Evolutionary conservation across 2,329 filamentous ascomycete species (phyloP).

Genomic region (Penicillium sp.): DNA sequence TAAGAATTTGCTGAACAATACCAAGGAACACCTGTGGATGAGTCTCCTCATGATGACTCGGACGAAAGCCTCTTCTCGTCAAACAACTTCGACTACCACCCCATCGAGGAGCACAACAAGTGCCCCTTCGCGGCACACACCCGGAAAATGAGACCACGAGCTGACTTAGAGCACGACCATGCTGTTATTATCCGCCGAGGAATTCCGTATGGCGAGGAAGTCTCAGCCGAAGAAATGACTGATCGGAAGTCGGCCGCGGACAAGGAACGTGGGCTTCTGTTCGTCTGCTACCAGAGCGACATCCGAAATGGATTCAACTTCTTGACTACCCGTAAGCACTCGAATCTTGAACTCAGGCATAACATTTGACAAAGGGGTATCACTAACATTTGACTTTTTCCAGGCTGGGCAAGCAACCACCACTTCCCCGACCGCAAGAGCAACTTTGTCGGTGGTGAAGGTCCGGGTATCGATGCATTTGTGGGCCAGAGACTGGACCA

Average conservation of each 20-base stretch:
- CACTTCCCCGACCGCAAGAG: slow-evolving; percentile 19
- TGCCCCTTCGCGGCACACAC: slow-evolving; percentile 50
- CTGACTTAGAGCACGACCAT: slow-evolving; percentile 32
- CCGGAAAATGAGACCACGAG: slow-evolving; percentile 49
- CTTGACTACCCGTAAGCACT: slow-evolving; percentile 22
- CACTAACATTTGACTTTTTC: neutral
- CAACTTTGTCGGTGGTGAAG: neutral
- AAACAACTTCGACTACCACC: slow-evolving; percentile 42
- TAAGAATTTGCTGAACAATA: neutral
- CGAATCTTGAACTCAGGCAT: neutral
- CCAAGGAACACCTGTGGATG: slow-evolving; percentile 36
- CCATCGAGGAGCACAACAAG: slow-evolving; percentile 28
- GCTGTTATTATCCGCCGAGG: slow-evolving; percentile 46
- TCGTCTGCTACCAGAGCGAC: slow-evolving; percentile 48
- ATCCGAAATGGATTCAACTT: slow-evolving; percentile 42
- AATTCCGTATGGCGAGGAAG: slow-evolving; percentile 45
- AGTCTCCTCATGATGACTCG: slow-evolving; percentile 31
- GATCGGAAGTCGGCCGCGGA: slow-evolving; percentile 22
- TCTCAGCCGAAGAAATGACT: slow-evolving; percentile 34
- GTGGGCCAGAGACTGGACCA: slow-evolving; percentile 19
- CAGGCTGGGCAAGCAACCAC: slow-evolving; percentile 25
- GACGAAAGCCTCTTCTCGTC: slow-evolving; percentile 34
- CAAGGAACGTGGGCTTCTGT: slow-evolving; percentile 46
- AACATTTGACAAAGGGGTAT: neutral
- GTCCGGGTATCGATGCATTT: slow-evolving; percentile 23